A percentile compares a stretch with the other conserved stretches of the same genome.
phyloP scores from a whole-genome alignment of 306 rosid genomes.

The Senna siamea region DNA sequence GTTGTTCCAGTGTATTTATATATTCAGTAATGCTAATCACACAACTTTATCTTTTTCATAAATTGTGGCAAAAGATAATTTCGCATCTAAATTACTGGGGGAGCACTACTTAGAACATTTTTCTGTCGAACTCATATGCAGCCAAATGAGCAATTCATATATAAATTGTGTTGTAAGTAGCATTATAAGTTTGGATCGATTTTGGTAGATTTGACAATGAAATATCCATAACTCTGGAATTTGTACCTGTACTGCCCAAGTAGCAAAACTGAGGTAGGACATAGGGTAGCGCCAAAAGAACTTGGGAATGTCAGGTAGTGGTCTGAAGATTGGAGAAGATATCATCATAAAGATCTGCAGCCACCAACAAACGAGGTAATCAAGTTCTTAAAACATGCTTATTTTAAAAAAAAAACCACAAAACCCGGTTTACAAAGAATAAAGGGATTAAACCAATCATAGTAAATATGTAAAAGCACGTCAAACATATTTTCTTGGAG shows the following conservation, averaged over 20 bases:
- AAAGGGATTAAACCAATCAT: too few species aligned
- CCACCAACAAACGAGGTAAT: conserved; percentile 1
- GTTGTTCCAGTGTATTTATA: not conserved
- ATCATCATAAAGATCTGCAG: conserved; percentile 67
- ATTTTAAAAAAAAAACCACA: not conserved
- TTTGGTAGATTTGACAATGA: conserved; percentile 3
- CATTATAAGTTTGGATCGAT: not conserved
- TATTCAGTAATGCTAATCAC: not conserved
- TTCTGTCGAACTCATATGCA: not conserved
- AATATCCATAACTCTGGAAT: not conserved
- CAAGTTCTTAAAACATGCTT: not conserved
- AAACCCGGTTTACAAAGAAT: too few species aligned
- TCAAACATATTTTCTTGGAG: too few species aligned
- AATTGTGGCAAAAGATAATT: not conserved
- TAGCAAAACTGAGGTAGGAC: conserved; percentile 47
- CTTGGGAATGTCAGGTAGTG: conserved; percentile 40
- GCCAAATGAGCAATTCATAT: not conserved
- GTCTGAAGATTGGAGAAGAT: conserved; percentile 46
- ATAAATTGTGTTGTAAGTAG: not conserved
- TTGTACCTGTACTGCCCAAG: conserved; percentile 48
- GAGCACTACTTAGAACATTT: too few species aligned
- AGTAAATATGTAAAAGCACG: too few species aligned
- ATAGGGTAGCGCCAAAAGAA: conserved; percentile 52
- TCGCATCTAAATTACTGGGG: not conserved
- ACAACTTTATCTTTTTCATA: too few species aligned